Percentiles rank a stretch among this genome's conserved stretches.
phyloP scores from a whole-genome alignment of 306 rosid genomes.

The Sicyos edulis region DNA sequence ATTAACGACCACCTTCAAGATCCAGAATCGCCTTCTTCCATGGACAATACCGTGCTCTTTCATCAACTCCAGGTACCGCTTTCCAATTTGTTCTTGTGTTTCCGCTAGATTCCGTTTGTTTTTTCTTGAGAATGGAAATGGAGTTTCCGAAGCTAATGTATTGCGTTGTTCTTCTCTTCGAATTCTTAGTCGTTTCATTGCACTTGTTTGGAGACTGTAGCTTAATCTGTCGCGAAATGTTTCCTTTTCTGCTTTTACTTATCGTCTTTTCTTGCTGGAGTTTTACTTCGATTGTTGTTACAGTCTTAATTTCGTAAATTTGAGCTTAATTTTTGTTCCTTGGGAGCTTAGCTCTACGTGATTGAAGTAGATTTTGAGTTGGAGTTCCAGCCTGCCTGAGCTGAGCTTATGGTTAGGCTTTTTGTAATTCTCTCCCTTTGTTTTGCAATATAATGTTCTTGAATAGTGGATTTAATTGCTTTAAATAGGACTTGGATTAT shows the following conservation, averaged over 20 bases:
- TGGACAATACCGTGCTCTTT: too few species aligned
- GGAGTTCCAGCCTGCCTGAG: too few species aligned
- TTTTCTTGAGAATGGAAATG: too few species aligned
- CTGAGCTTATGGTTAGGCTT: too few species aligned
- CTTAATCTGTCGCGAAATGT: background rate
- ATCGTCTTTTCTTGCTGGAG: too few species aligned
- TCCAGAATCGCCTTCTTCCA: conserved; percentile 24
- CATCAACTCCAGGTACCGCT: conserved; percentile 31
- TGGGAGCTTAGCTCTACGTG: background rate
- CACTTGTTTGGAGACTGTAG: background rate
- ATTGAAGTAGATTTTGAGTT: background rate
- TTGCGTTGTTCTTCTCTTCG: background rate
- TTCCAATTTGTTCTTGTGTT: background rate
- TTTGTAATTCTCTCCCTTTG: too few species aligned
- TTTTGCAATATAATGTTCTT: background rate
- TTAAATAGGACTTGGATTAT: background rate
- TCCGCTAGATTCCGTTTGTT: too few species aligned
- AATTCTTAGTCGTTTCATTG: background rate
- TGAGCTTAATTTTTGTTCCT: background rate
- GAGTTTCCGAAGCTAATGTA: background rate
- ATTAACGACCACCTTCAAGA: conserved; percentile 24
- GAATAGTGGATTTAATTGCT: too few species aligned
- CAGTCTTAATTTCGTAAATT: background rate
- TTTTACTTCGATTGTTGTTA: background rate
- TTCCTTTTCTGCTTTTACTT: too few species aligned